Evolutionary conservation across 2,329 filamentous ascomycete genomes (phyloP), one percentile per base, ranked within the genome.

Genomic region (Fusarium scirpi): DNA sequence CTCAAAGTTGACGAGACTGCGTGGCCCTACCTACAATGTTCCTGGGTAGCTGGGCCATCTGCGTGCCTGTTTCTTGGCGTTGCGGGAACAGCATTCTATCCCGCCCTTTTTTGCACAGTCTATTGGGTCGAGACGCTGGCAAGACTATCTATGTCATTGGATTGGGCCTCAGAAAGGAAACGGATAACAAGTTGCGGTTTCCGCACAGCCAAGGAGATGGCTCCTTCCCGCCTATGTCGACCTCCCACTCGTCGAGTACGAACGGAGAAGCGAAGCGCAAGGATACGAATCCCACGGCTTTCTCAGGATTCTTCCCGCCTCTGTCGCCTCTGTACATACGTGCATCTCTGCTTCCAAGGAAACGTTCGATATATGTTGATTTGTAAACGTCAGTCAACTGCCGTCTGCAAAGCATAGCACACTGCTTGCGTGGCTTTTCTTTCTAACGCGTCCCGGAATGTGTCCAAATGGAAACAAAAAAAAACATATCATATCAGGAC

Each of bases 271-370:
- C 67, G 65, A 65, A 53, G 40, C 38, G 59, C 75, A 77, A 72
- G 75, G 75, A 72, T 77, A 12, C 12, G 51, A 53, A 73, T 77
- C 75, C 75, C 70, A 67, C 69, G 58, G 61, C 61, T 72, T 62
- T 62, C 61, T 66, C 64, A 64, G 64, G 44, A 68, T 55, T 67
- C 57, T 56, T 65, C 59, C 69, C 71, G 62, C 47, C 58, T 66
- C 58, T 62, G 45, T 63, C 63, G 45, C 48, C 59, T 70, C 63
- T 65, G 51, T 64, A 34, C 52, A 48, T 40, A 54, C 53, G 55
- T 51, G 52, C 51, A 61, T 48, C 49, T 65, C 47, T 57, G 60
- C 58, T 65, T 65, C 56, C 55, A 63, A 57, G 62, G 53, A 56
- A 57, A 45, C 51, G 24, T 65, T 53, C 52, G 45, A 66, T 38